These are phyloP conservation scores for Pinus tabuliformis DNA, from an alignment of 75 land plant species.

Conservation along the genomic window DNA sequence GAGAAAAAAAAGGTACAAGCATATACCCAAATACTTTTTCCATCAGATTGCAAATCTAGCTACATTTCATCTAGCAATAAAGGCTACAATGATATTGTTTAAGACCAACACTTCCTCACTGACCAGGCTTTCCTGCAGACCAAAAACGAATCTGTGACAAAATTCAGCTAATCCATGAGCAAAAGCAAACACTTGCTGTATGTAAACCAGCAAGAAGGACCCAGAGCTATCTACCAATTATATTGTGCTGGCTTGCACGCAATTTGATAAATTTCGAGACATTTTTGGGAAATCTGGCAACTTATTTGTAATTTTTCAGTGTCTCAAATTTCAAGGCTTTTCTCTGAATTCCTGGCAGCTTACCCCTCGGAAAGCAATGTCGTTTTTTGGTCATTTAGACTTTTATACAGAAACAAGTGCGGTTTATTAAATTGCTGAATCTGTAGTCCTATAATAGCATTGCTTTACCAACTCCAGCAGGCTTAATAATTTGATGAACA, in stretches of 20 bases:
- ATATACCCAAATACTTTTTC: neutral
- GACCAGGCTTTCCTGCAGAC: neutral
- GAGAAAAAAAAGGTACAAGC: neutral
- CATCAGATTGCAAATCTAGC: neutral
- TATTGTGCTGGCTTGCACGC: neutral
- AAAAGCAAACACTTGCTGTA: neutral
- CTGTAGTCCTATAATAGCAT: neutral
- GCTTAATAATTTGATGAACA: neutral
- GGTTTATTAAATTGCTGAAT: neutral
- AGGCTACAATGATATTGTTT: neutral
- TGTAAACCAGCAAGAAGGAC: neutral
- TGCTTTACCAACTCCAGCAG: neutral
- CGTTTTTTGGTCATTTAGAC: neutral
- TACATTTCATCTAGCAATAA: neutral
- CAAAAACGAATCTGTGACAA: neutral
- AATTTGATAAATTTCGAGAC: neutral
- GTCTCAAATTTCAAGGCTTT: neutral
- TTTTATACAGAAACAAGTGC: neutral
- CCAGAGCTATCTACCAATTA: neutral
- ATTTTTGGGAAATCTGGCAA: neutral
- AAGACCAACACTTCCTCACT: neutral
- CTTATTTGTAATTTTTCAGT: neutral
- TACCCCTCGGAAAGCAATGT: neutral
- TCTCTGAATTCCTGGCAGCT: neutral
- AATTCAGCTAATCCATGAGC: neutral